phyloP scores from a whole-genome alignment of 306 rosid species.

The Crataegus laevigata region DNA sequence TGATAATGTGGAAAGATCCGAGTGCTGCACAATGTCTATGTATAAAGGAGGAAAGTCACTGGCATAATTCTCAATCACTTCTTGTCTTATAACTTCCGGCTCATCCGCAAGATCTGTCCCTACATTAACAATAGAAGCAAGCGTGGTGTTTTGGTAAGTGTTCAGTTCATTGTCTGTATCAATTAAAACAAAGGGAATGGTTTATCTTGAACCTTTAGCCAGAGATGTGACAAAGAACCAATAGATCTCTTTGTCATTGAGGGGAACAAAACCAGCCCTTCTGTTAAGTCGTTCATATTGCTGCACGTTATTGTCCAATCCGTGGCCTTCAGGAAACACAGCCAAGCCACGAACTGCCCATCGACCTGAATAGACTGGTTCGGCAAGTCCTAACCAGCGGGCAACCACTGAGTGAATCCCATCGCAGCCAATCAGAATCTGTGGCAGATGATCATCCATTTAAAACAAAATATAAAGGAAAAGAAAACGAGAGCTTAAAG shows the following conservation, averaged over 20 bases:
- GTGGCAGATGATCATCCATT: background rate
- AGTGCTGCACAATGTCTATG: background rate
- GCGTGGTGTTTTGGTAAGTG: background rate
- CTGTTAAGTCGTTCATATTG: background rate
- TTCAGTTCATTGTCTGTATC: background rate
- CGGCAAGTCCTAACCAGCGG: conserved; percentile 5
- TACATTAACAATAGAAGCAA: background rate
- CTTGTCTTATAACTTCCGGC: background rate
- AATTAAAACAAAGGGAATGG: background rate
- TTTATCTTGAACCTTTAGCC: background rate
- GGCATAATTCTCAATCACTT: conserved; percentile 10
- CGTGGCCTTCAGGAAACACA: conserved; percentile 18
- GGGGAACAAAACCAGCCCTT: conserved; percentile 14
- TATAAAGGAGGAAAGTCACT: background rate
- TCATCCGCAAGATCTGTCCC: background rate
- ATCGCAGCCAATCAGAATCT: conserved; percentile 18
- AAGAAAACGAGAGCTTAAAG: no score
- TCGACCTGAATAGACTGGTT: conserved; percentile 8
- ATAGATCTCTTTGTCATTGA: conserved; percentile 2
- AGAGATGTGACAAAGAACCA: background rate
- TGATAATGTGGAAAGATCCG: conserved; percentile 11
- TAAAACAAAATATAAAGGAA: background rate
- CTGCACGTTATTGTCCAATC: background rate
- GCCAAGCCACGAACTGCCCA: conserved; percentile 11
- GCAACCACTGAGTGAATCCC: conserved; percentile 17